Conservation (phyloP, 1,284 basidiomycete species). For the Prillingera fragicola region DNA sequence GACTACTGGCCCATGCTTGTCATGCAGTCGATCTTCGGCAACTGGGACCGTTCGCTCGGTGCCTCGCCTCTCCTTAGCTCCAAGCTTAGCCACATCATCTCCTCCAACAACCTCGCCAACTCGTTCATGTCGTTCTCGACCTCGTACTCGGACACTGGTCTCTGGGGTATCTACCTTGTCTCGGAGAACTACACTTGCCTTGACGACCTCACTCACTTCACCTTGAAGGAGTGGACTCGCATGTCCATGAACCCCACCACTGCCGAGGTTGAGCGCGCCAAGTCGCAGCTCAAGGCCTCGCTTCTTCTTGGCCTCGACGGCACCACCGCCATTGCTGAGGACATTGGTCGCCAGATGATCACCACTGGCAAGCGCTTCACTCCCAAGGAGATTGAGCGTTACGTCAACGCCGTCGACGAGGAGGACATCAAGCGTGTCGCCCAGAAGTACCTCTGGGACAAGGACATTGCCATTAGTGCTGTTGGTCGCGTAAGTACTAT, state of each 20-base stretch:
- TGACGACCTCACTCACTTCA: conserved; percentile 92
- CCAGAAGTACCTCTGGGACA: conserved; percentile 95
- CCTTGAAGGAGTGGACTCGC: conserved; percentile 92
- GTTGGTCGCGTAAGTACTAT: conserved; percentile 60
- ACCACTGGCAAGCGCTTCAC: conserved; percentile 85
- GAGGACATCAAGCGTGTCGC: conserved; percentile 94
- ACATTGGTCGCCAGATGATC: conserved; percentile 94
- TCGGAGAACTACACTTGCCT: conserved; percentile 88
- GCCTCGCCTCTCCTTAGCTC: conserved; percentile 84
- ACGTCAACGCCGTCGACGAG: conserved; percentile 76
- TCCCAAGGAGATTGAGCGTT: conserved; percentile 88
- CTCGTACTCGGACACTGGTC: conserved; percentile 98
- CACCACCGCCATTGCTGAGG: conserved; percentile 93
- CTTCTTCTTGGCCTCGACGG: conserved; percentile 88
- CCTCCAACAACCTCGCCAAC: conserved; percentile 94
- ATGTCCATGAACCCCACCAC: conserved; percentile 83
- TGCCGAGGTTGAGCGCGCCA: conserved; percentile 90
- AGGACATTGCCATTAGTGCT: conserved; percentile 64
- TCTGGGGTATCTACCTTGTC: conserved; percentile 98
- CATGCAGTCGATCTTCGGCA: conserved; percentile 96
- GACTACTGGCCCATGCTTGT: conserved; percentile 99
- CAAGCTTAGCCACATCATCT: conserved; percentile 84
- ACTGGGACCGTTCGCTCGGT: conserved; percentile 98
- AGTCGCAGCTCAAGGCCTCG: conserved; percentile 95
- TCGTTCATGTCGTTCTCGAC: conserved; percentile 99